Conservation (phyloP, 495 filamentous ascomycete species). For the Aspergillus sclerotioniger region DNA sequence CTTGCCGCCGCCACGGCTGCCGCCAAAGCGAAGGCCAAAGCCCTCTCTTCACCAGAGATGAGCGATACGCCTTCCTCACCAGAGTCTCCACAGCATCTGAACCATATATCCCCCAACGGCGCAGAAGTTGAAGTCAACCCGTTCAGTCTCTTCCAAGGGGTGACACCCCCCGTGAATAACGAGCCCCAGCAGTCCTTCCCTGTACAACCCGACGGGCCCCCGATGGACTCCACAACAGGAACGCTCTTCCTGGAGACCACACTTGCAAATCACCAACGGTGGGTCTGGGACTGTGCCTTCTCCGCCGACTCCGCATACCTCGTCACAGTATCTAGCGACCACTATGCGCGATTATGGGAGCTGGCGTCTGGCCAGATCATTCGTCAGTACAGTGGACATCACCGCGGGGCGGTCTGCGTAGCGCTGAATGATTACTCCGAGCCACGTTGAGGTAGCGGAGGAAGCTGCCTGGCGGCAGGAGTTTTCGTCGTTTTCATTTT, state of each 20-base stretch:
- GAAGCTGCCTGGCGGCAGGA: background rate
- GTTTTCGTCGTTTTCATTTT: slow-evolving; percentile 8
- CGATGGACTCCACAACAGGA: slow-evolving; percentile 43
- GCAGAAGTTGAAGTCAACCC: slow-evolving; percentile 22
- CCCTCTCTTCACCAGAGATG: slow-evolving; percentile 16
- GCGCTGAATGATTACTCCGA: slow-evolving; percentile 97
- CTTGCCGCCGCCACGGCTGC: slow-evolving; percentile 40
- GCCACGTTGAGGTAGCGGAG: slow-evolving; percentile 34
- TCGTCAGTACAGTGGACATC: slow-evolving; percentile 96
- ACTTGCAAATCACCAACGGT: slow-evolving; percentile 89
- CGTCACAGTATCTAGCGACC: slow-evolving; percentile 96
- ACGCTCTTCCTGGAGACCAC: slow-evolving; percentile 84
- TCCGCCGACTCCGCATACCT: slow-evolving; percentile 94
- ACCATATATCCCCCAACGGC: slow-evolving; percentile 12
- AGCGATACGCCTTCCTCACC: slow-evolving; percentile 19
- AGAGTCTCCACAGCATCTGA: slow-evolving; percentile 18
- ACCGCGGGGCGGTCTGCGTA: slow-evolving; percentile 92
- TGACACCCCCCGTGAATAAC: slow-evolving; percentile 8
- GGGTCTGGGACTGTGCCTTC: slow-evolving; percentile 99
- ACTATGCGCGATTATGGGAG: slow-evolving; percentile 98
- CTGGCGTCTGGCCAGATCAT: slow-evolving; percentile 81
- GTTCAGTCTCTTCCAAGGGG: slow-evolving; percentile 22
- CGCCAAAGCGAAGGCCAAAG: slow-evolving; percentile 26
- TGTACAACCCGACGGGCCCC: slow-evolving; percentile 43
- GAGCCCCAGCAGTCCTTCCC: slow-evolving; percentile 40